phyloP scores from a whole-genome alignment of 257 asterid species.

The Solanum paucissectum region DNA sequence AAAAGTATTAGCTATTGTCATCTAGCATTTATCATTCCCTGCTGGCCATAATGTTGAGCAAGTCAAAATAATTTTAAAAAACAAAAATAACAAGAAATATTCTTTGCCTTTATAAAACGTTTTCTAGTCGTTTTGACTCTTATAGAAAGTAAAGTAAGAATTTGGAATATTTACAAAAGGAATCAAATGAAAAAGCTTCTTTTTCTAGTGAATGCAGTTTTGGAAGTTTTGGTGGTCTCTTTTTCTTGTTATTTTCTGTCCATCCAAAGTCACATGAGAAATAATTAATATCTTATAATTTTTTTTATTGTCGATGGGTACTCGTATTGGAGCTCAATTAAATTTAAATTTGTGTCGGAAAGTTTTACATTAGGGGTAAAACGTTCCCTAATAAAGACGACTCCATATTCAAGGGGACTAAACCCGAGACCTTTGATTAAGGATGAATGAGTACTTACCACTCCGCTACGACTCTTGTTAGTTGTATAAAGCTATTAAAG shows the following conservation, averaged over 20 bases:
- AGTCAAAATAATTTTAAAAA: background rate
- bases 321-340: background rate
- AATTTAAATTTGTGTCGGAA: fast-evolving
- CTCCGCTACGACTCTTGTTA: fast-evolving
- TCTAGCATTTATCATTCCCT: background rate
- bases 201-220: background rate
- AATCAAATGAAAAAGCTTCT: background rate
- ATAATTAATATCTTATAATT: background rate
- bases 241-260: background rate
- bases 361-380: too few species aligned
- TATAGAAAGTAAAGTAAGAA: background rate
- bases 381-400: fast-evolving
- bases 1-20: background rate
- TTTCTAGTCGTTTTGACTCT: background rate
- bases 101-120: background rate
- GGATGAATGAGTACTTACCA: too few species aligned
- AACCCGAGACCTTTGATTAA: fast-evolving
- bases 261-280: background rate
- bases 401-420: fast-evolving
- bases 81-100: background rate
- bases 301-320: too few species aligned
- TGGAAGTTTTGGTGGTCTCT: background rate
- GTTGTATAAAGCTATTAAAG: background rate
- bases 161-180: background rate
- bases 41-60: background rate